phyloP scores from a whole-genome alignment of 331 rosid species.

The Spiraea crenata region DNA sequence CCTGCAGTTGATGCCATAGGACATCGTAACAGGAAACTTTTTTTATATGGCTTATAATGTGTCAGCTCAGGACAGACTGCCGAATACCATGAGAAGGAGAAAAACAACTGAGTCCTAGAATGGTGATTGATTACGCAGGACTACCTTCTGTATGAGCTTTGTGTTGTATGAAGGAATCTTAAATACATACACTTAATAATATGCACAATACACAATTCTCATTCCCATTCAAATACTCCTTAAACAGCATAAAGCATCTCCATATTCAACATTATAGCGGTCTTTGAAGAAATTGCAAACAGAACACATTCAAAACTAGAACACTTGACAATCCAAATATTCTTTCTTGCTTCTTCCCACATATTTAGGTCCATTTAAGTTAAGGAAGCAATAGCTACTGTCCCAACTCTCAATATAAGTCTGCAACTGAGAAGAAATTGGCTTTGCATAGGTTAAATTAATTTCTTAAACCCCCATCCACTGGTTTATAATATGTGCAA shows the following conservation, averaged over 20 bases:
- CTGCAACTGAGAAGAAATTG: background rate
- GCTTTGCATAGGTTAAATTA: background rate
- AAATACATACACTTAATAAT: background rate
- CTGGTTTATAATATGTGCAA: background rate
- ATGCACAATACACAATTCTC: background rate
- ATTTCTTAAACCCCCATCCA: background rate
- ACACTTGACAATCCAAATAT: background rate
- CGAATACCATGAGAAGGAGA: background rate
- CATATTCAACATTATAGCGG: background rate
- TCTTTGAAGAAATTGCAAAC: background rate
- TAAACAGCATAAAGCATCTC: background rate
- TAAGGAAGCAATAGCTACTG: background rate
- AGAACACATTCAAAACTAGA: background rate
- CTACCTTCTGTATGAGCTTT: background rate
- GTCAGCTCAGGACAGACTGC: background rate
- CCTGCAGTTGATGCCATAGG: background rate
- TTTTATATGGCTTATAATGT: background rate
- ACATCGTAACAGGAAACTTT: background rate
- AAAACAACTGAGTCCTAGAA: background rate
- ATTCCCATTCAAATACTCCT: background rate
- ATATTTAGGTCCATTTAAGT: background rate
- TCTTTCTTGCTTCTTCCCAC: background rate
- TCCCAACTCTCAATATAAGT: background rate
- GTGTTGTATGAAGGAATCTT: background rate
- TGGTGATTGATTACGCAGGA: background rate